These are phyloP conservation scores for Lenwebbia sp. DNA, from an alignment of 345 rosid genomes.

Conservation along the genomic window DNA sequence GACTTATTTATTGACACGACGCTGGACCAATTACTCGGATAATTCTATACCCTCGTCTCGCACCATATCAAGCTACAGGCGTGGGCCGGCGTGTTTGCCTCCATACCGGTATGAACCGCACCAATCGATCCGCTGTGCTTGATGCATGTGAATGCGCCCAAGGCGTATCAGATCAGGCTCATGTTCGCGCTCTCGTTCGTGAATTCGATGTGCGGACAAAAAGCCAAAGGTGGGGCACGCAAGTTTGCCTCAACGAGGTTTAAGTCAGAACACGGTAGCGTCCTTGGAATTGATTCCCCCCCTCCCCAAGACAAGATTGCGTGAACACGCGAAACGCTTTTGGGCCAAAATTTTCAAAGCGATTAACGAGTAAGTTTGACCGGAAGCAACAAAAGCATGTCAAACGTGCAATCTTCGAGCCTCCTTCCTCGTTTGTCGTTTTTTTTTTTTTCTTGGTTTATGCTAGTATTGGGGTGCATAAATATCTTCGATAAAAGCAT, in stretches of 20 bases:
- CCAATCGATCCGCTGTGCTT: not conserved
- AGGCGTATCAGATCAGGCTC: not conserved
- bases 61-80: fast-evolving
- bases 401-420: not conserved
- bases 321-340: not conserved
- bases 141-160: not conserved
- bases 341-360: too few relatives aligned
- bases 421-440: not conserved
- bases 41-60: not conserved
- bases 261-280: not conserved
- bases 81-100: not conserved
- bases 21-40: not conserved
- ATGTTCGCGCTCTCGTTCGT: not conserved
- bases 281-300: not conserved
- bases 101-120: not conserved
- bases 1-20: too few relatives aligned
- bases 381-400: not conserved
- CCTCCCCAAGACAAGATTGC: not conserved
- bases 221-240: not conserved
- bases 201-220: not conserved
- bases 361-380: too few relatives aligned
- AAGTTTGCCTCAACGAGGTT: not conserved
- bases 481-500: not conserved
- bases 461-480: not conserved
- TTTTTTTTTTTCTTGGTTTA: not conserved